Base-by-base conservation (phyloP, 2,329 filamentous ascomycete genomes). In the Pseudogymnoascus sp. region DNA sequence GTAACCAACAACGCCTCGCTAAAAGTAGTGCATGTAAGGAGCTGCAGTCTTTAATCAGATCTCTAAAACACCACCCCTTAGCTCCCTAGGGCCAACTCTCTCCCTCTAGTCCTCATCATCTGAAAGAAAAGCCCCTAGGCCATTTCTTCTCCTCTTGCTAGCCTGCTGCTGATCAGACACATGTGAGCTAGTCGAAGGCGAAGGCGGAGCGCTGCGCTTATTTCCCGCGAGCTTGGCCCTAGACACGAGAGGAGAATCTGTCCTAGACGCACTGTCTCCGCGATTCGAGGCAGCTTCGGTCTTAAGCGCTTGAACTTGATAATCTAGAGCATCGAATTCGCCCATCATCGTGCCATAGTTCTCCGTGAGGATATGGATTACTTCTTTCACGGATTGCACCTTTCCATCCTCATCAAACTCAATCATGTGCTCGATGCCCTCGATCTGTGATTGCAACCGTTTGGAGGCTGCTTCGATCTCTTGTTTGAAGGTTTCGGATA, bases 311-410 rank as follows among this genome's bases (percentile, higher is more conserved):
- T 33, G 29, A 2, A 54, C 47, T 7, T 54, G 47, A 9, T 6
- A 7, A 7, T 54, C 29, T 2, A 54, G 4, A 2, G 47, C 47
- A 29, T 54, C 47, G 9, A 54, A 54, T 9, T 54, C 47, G 0
- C 47, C 47, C 47, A 54, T 54, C 47, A 54, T 35, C 47, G 33
- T 54, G 5, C 47, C 47, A 8, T 54, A 54, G n/a, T 54, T 54
- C 29, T 54, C 47, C 24, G 15, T 54, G n/a, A 54, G 29, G 2
- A 54, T 15, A 15, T 54, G 26, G 2, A 54, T 54, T 1, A 13
- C 47, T 54, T 54, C 47, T 21, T 54, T 54, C 29, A 54, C 47
- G 5, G 47, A 54, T 29, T 54, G 26, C 29, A 54, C 47, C n/a
- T 54, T 54, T 35, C 47, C 47, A 21, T 54, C 47, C 4, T 54